Evolutionary conservation across 441 rosid genomes (phyloP).

Genomic region (Manihot esculenta): DNA sequence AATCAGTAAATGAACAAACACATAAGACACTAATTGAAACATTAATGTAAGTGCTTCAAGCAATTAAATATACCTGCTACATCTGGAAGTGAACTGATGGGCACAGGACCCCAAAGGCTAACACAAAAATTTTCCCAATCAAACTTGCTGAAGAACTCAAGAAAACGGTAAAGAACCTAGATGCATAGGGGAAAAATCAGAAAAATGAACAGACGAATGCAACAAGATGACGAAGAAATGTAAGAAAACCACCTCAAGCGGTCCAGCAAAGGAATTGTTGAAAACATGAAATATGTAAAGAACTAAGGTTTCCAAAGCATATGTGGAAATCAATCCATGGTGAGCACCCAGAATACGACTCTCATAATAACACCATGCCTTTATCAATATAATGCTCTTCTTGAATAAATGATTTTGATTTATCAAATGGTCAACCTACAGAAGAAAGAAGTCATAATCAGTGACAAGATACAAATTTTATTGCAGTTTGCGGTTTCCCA

Average conservation of each 20-base stretch:
- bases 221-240: conserved; percentile 27
- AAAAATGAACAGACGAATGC: conserved; percentile 7
- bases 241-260: conserved; percentile 75
- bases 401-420: conserved; percentile 85
- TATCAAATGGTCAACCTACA: conserved; percentile 84
- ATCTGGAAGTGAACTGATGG: conserved; percentile 77
- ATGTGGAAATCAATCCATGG: conserved; percentile 97
- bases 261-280: conserved; percentile 86
- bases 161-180: conserved; percentile 94
- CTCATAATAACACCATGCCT: conserved; percentile 99
- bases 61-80: conserved; percentile 58
- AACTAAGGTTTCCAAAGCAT: conserved; percentile 94
- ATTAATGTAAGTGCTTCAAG: conserved; percentile 26
- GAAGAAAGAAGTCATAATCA: conserved; percentile 20
- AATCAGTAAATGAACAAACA: conserved; percentile 17
- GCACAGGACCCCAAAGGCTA: conserved; percentile 99
- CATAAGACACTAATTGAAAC: conserved; percentile 17
- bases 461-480: conserved; percentile 9
- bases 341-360: conserved; percentile 99
- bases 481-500: conserved; percentile 8
- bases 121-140: conserved; percentile 98
- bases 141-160: conserved; percentile 99
- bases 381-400: conserved; percentile 90
- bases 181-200: conserved; percentile 29
- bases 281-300: conserved; percentile 95